Conservation (phyloP, 352 stramenopile genomes). For the Globisporangium emineosum region DNA sequence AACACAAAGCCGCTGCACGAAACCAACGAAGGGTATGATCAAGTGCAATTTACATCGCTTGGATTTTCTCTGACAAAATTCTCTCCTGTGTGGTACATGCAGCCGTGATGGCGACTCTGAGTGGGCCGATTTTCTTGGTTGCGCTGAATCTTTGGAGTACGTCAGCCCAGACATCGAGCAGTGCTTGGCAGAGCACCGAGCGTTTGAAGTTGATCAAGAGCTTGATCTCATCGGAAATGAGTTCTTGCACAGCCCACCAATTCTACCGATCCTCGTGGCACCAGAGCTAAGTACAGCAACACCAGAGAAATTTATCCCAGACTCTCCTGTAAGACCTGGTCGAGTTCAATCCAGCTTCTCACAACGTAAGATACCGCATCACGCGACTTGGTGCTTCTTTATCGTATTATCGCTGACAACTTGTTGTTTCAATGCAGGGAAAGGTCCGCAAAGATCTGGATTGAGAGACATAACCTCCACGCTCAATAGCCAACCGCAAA, state of each 20-base stretch:
- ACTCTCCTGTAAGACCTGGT: background rate
- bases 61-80: background rate
- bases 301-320: background rate
- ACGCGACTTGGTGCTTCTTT: background rate
- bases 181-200: slow-evolving; percentile 33
- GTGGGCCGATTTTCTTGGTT: slow-evolving; percentile 58
- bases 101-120: slow-evolving; percentile 22
- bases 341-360: background rate
- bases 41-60: background rate
- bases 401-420: background rate
- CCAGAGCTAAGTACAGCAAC: background rate
- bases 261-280: slow-evolving; percentile 10
- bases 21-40: background rate
- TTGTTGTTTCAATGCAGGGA: background rate
- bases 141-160: slow-evolving; percentile 47
- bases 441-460: background rate
- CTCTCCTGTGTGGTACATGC: slow-evolving; percentile 15
- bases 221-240: slow-evolving; percentile 58
- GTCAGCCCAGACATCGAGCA: slow-evolving; percentile 60
- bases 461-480: slow-evolving; percentile 7
- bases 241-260: slow-evolving; percentile 54
- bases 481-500: background rate
- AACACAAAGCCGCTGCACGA: background rate
- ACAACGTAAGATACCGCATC: slow-evolving; percentile 3
- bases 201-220: slow-evolving; percentile 53